Evolutionary conservation across 108 stramenopile genomes (phyloP).

Genomic region (Nitzschia sp.): DNA sequence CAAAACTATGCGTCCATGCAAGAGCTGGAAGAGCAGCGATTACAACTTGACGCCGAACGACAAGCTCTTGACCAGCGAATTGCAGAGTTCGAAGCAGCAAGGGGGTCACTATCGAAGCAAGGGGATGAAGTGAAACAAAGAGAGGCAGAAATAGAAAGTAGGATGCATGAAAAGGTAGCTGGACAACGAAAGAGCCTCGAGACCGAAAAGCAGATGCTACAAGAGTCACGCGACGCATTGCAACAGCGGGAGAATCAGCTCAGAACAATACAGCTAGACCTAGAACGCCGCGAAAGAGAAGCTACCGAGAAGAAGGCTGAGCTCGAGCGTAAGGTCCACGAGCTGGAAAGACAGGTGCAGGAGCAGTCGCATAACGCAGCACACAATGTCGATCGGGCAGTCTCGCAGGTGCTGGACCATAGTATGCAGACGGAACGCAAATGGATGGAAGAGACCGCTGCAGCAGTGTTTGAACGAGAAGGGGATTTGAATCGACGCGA

Average conservation of each 20-base stretch:
- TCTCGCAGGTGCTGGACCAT: constrained; percentile 37
- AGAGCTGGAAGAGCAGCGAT: constrained; percentile 3
- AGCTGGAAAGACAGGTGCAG: constrained; percentile 7
- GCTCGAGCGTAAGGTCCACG: not conserved
- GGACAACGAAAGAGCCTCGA: constrained; percentile 36
- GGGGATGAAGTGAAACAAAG: not conserved
- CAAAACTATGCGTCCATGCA: not conserved
- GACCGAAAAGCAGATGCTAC: constrained; percentile 26
- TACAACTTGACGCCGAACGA: constrained; percentile 4
- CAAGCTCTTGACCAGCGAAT: constrained; percentile 5
- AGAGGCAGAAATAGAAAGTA: not conserved
- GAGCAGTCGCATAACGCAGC: not conserved
- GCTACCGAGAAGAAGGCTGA: constrained; percentile 10
- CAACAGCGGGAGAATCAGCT: constrained; percentile 31
- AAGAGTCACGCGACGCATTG: constrained; percentile 5
- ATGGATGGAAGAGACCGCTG: constrained; percentile 45
- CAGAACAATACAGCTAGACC: constrained; percentile 15
- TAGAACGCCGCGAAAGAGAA: constrained; percentile 14
- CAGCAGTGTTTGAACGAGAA: constrained; percentile 44
- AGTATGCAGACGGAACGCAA: constrained; percentile 39
- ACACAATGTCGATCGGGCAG: constrained; percentile 29
- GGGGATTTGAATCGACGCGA: constrained; percentile 32
- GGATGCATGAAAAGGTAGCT: constrained; percentile 11
- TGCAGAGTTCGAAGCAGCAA: not conserved
- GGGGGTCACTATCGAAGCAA: not conserved